Evolutionary conservation across 73 alveolate genomes (phyloP).

Genomic region (Effrenium voratum): DNA sequence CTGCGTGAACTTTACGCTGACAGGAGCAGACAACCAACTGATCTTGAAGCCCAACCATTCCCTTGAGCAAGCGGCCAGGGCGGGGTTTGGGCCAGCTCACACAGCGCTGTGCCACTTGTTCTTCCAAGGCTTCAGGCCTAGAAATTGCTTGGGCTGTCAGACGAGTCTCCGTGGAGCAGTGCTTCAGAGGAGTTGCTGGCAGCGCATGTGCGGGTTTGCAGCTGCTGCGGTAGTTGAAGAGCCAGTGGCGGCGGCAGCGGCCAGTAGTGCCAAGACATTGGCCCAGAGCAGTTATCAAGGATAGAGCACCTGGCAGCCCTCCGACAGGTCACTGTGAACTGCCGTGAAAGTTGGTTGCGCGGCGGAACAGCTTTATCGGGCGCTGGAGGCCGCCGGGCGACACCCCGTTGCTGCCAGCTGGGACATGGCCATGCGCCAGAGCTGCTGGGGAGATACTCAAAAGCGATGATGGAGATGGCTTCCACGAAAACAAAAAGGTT

Average conservation of each 20-base stretch:
- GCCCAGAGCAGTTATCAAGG: background rate
- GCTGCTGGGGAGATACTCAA: too few relatives aligned
- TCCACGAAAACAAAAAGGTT: background rate
- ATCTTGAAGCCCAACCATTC: too few relatives aligned
- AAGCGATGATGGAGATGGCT: background rate
- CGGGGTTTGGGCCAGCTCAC: background rate
- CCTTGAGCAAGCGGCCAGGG: background rate
- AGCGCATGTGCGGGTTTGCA: background rate
- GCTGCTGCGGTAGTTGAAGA: background rate
- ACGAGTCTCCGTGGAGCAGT: background rate
- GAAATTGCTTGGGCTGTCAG: background rate
- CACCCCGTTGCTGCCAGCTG: background rate
- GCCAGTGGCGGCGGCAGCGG: background rate
- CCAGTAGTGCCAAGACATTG: background rate
- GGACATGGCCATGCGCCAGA: background rate
- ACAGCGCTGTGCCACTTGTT: background rate
- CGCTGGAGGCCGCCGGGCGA: background rate
- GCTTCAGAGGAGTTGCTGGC: background rate
- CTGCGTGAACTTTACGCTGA: too few relatives aligned
- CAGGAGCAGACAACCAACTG: too few relatives aligned
- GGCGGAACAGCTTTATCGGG: background rate
- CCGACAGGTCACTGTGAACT: background rate
- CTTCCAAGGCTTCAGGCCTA: background rate
- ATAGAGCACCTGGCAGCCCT: background rate
- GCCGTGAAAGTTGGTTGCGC: background rate